These are phyloP conservation scores for Vanderwaltozyma polyspora DNA, from an alignment of 805 yeast species.

Conservation along the genomic window DNA sequence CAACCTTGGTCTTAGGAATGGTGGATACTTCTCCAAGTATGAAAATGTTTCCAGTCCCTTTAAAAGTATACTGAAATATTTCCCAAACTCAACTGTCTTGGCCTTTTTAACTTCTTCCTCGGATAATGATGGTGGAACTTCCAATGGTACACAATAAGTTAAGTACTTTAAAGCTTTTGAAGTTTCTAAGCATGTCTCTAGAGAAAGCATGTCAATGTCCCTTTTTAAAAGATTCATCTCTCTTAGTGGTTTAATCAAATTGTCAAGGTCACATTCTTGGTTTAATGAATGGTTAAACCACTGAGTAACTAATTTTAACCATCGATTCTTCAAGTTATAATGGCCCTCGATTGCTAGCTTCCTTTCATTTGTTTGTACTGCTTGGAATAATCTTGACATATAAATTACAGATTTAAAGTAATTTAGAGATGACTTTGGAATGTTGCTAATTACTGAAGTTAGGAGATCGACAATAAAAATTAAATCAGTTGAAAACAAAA, in stretches of 20 bases:
- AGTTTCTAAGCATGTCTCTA: constrained; percentile 50
- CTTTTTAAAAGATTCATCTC: constrained; percentile 24
- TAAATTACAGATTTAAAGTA: constrained; percentile 20
- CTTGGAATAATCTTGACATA: constrained; percentile 18
- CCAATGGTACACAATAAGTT: constrained; percentile 43
- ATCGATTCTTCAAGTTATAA: constrained; percentile 34
- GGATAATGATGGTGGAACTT: constrained; percentile 41
- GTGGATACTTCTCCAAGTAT: constrained; percentile 21
- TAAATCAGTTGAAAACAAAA: constrained; percentile 23
- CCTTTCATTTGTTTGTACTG: constrained; percentile 15
- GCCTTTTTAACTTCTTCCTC: constrained; percentile 40
- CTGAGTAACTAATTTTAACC: constrained; percentile 35
- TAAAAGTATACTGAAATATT: constrained; percentile 51
- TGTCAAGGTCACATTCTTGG: constrained; percentile 24
- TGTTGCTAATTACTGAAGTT: constrained; percentile 10
- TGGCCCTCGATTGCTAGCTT: constrained; percentile 29
- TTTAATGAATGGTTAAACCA: constrained; percentile 44
- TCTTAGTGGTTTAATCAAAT: constrained; percentile 17
- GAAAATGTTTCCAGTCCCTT: constrained; percentile 30
- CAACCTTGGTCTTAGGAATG: constrained; percentile 37
- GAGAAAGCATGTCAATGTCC: constrained; percentile 36
- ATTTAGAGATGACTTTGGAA: constrained; percentile 9
- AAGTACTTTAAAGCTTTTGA: constrained; percentile 45
- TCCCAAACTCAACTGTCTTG: constrained; percentile 52
- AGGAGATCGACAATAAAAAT: constrained; percentile 24